These are phyloP conservation scores for Fusarium penzigii DNA, from an alignment of 2,329 filamentous ascomycete genomes.

Conservation along the genomic window DNA sequence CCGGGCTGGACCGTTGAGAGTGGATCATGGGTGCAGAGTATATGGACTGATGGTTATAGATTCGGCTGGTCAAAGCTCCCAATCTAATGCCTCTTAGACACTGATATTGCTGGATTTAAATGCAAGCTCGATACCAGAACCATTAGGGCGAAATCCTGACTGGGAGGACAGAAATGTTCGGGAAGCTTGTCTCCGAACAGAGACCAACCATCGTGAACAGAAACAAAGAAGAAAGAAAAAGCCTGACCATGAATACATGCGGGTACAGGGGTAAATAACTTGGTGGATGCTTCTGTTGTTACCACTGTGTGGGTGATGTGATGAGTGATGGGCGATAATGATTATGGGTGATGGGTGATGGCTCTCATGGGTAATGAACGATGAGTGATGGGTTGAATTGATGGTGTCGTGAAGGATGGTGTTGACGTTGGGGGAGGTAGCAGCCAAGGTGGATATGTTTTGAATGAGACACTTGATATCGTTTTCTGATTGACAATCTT, in stretches of 20 bases:
- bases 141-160: not conserved
- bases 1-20: conserved; percentile 20
- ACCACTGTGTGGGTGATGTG: conserved; percentile 8
- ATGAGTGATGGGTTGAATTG: not conserved
- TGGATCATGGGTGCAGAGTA: conserved; percentile 26
- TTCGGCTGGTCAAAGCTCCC: conserved; percentile 14
- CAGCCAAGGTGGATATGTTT: not conserved
- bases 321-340: conserved; percentile 9
- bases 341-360: conserved; percentile 6
- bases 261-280: conserved; percentile 19
- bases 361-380: too few relatives aligned
- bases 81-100: conserved; percentile 13
- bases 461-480: conserved; percentile 8
- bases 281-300: conserved; percentile 9
- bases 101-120: conserved; percentile 5
- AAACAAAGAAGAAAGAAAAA: conserved; percentile 20
- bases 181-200: conserved; percentile 10
- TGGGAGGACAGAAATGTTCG: too few relatives aligned
- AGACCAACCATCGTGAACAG: conserved; percentile 2
- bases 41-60: conserved; percentile 18
- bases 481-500: conserved; percentile 18
- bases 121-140: conserved; percentile 16
- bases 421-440: not conserved
- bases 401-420: conserved; percentile 2
- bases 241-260: conserved; percentile 25